A percentile compares a stretch with the other conserved stretches of the same genome.
These are phyloP conservation scores for Solanum pinnatisectum DNA, from an alignment of 257 asterid species.

Conservation along the genomic window DNA sequence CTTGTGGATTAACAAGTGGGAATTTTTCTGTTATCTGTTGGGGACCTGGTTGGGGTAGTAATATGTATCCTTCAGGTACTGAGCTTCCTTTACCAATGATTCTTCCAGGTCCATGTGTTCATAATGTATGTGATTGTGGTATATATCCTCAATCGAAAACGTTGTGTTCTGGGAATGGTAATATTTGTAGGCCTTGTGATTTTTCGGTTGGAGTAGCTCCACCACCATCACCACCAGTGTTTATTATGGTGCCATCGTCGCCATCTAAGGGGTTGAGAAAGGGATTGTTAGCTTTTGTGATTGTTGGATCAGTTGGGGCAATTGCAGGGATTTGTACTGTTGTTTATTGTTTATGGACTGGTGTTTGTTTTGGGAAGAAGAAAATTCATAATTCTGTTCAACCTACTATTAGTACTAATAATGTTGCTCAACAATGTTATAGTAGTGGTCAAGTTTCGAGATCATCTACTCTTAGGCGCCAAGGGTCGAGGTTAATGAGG, in stretches of 20 bases:
- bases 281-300: not conserved
- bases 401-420: not conserved
- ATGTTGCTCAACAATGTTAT: not conserved
- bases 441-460: not conserved
- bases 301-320: slow-evolving; percentile 2
- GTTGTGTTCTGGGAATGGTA: not conserved
- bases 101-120: slow-evolving; percentile 2
- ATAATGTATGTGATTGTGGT: not conserved
- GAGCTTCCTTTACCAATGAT: not conserved
- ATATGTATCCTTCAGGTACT: not conserved
- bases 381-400: slow-evolving; percentile 2
- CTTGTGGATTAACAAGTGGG: slow-evolving; percentile 4
- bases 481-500: not conserved
- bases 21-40: slow-evolving; percentile 6
- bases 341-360: not conserved
- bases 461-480: not conserved
- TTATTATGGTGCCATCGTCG: not conserved
- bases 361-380: slow-evolving; percentile 5
- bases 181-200: not conserved
- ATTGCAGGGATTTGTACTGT: not conserved
- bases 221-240: not conserved
- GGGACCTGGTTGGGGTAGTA: slow-evolving; percentile 3
- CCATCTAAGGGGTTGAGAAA: not conserved
- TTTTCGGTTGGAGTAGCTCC: not conserved
- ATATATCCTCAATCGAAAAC: not conserved